Evolutionary conservation across 1,139 yeast species (phyloP).

Genomic region (Taiozyma sp.): DNA sequence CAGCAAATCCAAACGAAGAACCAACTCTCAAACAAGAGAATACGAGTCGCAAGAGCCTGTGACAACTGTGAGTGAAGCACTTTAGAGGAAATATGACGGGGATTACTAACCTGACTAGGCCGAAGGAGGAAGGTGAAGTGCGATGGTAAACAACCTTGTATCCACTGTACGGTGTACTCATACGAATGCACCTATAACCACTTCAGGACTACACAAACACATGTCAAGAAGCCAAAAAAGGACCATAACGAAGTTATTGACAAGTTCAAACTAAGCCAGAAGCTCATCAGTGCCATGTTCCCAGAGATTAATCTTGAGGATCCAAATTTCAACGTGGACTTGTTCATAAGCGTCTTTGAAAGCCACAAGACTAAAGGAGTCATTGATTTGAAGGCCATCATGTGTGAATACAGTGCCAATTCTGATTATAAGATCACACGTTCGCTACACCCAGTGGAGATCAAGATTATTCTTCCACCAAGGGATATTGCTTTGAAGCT

Average conservation of each 20-base stretch:
- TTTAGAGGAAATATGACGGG: neutral
- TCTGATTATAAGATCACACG: constrained; percentile 1
- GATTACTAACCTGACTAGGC: neutral
- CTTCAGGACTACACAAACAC: constrained; percentile 23
- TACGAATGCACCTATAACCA: constrained; percentile 56
- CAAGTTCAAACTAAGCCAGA: constrained; percentile 3
- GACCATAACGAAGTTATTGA: neutral
- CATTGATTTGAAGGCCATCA: constrained; percentile 14
- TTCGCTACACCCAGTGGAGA: constrained; percentile 24
- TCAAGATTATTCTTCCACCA: constrained; percentile 66
- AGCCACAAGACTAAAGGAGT: constrained; percentile 14
- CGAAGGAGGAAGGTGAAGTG: constrained; percentile 78
- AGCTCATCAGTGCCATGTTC: constrained; percentile 36
- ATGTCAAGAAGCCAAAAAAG: constrained; percentile 17
- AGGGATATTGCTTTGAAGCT: constrained; percentile 67
- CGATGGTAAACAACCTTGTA: constrained; percentile 84
- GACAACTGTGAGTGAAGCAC: constrained; percentile 46
- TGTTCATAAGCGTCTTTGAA: constrained; percentile 26
- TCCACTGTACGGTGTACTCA: constrained; percentile 77
- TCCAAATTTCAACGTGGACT: constrained; percentile 44
- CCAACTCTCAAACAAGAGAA: constrained; percentile 38
- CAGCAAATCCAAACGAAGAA: constrained; percentile 22
- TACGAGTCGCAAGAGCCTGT: constrained; percentile 81
- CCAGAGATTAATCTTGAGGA: constrained; percentile 47
- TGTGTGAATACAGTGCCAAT: constrained; percentile 14